Evolutionary conservation across 225 moss, liverwort and hornwort species (phyloP).

Genomic region (Physcomitrellopsis africana): DNA sequence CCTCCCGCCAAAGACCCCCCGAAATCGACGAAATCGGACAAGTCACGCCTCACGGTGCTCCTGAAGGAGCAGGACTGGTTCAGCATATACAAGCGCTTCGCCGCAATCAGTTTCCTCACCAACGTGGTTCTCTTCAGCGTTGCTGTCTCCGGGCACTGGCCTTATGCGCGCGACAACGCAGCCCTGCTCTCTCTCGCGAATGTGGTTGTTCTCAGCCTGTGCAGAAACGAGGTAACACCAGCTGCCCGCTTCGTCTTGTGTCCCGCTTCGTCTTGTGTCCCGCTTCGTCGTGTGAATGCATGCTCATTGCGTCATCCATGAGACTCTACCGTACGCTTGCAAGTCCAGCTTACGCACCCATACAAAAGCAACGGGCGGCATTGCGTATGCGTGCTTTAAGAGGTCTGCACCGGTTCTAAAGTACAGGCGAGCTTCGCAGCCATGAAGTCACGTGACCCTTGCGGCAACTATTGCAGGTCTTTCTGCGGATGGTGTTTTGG

Average conservation of each 20-base stretch:
- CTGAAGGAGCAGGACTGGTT: slow-evolving; percentile 6
- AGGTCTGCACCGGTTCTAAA: too few relatives aligned
- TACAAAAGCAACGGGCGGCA: too few relatives aligned
- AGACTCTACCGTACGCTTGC: too few relatives aligned
- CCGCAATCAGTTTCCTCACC: slow-evolving; percentile 1
- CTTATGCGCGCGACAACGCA: slow-evolving; percentile 21
- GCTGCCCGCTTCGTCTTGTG: too few relatives aligned
- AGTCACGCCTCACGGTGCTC: background rate
- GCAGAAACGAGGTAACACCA: slow-evolving; percentile 23
- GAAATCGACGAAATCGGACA: background rate
- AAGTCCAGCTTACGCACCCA: too few relatives aligned
- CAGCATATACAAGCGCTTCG: slow-evolving; percentile 37
- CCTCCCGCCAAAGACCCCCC: too few relatives aligned
- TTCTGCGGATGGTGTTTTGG: slow-evolving; percentile 42
- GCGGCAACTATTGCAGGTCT: background rate
- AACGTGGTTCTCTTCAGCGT: slow-evolving; percentile 25
- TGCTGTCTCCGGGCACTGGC: slow-evolving; percentile 20
- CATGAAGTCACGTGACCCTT: too few relatives aligned
- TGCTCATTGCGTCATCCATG: too few relatives aligned
- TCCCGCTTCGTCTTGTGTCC: too few relatives aligned
- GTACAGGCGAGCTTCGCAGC: too few relatives aligned
- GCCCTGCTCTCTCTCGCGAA: slow-evolving; percentile 34
- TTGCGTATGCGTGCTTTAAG: too few relatives aligned
- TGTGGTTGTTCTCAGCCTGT: slow-evolving; percentile 28
- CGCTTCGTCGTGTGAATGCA: too few relatives aligned